Percentiles rank a stretch among this genome's conserved stretches.
Evolutionary conservation across 257 asterid species (phyloP).

Genomic region (Ligustrum vulgare): DNA sequence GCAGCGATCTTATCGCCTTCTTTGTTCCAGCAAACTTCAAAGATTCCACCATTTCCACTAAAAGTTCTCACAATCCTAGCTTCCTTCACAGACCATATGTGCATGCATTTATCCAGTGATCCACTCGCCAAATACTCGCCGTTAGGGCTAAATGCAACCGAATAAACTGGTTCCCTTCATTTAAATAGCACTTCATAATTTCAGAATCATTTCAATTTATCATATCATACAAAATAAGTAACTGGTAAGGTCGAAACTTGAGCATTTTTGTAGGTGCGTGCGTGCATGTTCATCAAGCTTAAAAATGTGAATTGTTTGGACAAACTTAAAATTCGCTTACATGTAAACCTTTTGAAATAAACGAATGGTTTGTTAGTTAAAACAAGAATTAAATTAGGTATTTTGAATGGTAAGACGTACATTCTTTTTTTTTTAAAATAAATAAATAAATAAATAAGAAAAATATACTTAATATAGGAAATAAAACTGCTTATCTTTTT

Average conservation of each 20-base stretch:
- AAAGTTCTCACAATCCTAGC: slow-evolving; percentile 79
- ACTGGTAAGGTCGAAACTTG: not conserved
- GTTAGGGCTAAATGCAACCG: slow-evolving; percentile 92
- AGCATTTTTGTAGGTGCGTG: not conserved
- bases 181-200: not conserved
- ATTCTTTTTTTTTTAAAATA: too few relatives aligned
- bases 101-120: slow-evolving; percentile 85
- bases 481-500: not conserved
- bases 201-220: not conserved
- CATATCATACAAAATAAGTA: not conserved
- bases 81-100: slow-evolving; percentile 96
- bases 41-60: slow-evolving; percentile 86
- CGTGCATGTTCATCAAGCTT: too few relatives aligned
- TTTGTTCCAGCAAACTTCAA: slow-evolving; percentile 98
- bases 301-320: too few relatives aligned
- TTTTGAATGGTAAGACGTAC: too few relatives aligned
- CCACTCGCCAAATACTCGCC: slow-evolving; percentile 95
- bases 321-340: too few relatives aligned
- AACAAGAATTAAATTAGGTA: too few relatives aligned
- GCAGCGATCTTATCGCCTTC: slow-evolving; percentile 92
- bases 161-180: slow-evolving; percentile 88
- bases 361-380: too few relatives aligned
- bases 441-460: too few relatives aligned
- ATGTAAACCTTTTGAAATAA: too few relatives aligned
- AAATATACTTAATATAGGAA: not conserved